These are phyloP conservation scores for Candida silvicultrix DNA, from an alignment of 805 yeast species.

Conservation along the genomic window DNA sequence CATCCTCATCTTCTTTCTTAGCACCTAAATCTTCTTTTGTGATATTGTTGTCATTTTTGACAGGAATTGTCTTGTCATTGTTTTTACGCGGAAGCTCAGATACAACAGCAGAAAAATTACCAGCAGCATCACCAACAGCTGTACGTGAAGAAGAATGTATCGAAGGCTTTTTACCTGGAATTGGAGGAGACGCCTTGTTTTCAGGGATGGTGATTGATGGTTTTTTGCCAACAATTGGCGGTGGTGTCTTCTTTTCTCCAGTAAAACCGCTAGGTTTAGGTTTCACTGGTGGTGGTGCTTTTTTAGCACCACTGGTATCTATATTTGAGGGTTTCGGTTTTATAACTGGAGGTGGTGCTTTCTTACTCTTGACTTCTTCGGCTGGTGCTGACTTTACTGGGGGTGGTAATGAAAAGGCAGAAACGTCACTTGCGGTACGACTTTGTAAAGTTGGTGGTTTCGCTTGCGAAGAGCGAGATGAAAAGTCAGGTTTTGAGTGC, in stretches of 20 bases:
- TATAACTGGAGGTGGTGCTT: constrained; percentile 7
- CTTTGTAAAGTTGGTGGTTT: not conserved
- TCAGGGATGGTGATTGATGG: constrained; percentile 1
- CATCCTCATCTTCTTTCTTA: constrained; percentile 7
- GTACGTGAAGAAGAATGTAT: not conserved
- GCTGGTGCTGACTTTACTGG: not conserved
- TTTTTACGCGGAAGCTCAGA: not conserved
- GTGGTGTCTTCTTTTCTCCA: constrained; percentile 3
- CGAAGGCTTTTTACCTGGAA: constrained; percentile 5
- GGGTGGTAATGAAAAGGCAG: not conserved
- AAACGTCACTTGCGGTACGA: not conserved
- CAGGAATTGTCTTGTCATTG: not conserved
- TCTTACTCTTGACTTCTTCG: not conserved
- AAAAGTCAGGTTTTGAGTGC: not conserved
- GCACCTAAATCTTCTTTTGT: not conserved
- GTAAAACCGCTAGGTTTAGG: constrained; percentile 21
- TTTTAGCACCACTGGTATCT: not conserved
- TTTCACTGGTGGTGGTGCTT: constrained; percentile 22
- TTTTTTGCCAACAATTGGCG: constrained; percentile 9
- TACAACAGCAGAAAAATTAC: not conserved
- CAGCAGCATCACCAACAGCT: not conserved
- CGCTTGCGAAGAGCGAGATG: not conserved
- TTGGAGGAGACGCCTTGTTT: constrained; percentile 7
- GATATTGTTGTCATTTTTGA: not conserved
- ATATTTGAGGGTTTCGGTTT: constrained; percentile 8